Evolutionary conservation across 495 filamentous ascomycete genomes (phyloP), one percentile per base, ranked within the genome.

Genomic region (Penicillium flavigenum): DNA sequence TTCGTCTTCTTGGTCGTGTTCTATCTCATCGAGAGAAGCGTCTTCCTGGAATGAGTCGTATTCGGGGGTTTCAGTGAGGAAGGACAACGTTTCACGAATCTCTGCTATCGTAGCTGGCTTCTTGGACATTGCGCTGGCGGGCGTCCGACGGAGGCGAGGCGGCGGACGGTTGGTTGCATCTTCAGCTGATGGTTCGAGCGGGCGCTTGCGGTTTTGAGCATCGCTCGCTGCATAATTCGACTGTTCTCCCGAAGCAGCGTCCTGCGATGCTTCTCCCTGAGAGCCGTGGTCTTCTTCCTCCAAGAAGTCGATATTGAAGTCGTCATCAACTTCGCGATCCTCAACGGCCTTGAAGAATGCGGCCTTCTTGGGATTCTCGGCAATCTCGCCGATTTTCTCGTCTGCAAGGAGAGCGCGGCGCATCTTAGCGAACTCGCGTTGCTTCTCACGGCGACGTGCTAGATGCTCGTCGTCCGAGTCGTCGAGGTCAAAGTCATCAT

Each of bases 301-400:
- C 3, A 86, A 68, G 66, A 96, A 89, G 53, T 91, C 88, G 67
- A 88, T 76, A 55, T 89, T 86, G 69, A 86, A 80, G 26, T 93
- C 89, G 51, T 93, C 89, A 41, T 93, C 90, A 20, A 83, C 77
- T 44, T 86, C 87, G 36, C 80, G 81, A 63, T 98, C 95, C 60
- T 96, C 92, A 50, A 99, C 88, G 9, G 91, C 88, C 54, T 81
- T 82, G 57, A 98, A 83, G 77, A 99, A 99, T 0, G 94, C 94
- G 14, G 84, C 77, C 63, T 91, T 91, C 70, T 92, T 92, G 12
- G 91, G 92, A 65, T 97, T 92, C 61, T 90, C 84, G 27, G 93
- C 91, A 52, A 99, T 88, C 66, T 91, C 90, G 59, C 86, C 90
- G 57, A 98, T 81, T 45, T 92, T 90, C 69, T 92, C 92, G 63